Evolutionary conservation across 2,329 filamentous ascomycete genomes (phyloP).

Genomic region (Calonectria pseudoreteaudii): DNA sequence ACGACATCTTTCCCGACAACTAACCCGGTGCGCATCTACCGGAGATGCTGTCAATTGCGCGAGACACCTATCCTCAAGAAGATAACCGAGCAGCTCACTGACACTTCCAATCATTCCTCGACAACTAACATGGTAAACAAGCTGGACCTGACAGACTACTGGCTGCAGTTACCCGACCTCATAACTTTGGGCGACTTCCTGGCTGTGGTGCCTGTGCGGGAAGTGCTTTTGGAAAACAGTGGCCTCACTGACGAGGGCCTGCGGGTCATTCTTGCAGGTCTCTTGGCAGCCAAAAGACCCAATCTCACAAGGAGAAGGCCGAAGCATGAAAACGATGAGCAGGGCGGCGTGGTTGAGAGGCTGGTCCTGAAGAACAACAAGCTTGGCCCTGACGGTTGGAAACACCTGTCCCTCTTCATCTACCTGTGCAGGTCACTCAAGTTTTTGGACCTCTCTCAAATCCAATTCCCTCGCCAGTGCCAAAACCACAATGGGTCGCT

Average conservation of each 20-base stretch:
- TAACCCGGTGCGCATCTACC: slow-evolving; percentile 92
- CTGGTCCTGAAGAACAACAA: slow-evolving; percentile 93
- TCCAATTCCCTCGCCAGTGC: slow-evolving; percentile 74
- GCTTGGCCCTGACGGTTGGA: slow-evolving; percentile 89
- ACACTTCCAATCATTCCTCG: slow-evolving; percentile 72
- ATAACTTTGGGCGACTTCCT: slow-evolving; percentile 93
- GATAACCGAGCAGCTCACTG: slow-evolving; percentile 87
- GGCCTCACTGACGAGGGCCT: slow-evolving; percentile 89
- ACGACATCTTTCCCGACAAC: slow-evolving; percentile 74
- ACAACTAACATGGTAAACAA: slow-evolving; percentile 82
- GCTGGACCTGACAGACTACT: slow-evolving; percentile 86
- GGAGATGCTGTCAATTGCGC: slow-evolving; percentile 91
- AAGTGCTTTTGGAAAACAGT: slow-evolving; percentile 87
- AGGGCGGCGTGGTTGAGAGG: slow-evolving; percentile 84
- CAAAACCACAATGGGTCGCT: slow-evolving; percentile 46
- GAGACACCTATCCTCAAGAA: slow-evolving; percentile 94
- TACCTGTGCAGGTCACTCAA: slow-evolving; percentile 91
- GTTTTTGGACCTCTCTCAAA: slow-evolving; percentile 86
- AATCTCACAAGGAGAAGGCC: slow-evolving; percentile 65
- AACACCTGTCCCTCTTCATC: slow-evolving; percentile 87
- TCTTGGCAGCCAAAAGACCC: slow-evolving; percentile 82
- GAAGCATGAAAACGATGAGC: slow-evolving; percentile 55
- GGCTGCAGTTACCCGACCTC: slow-evolving; percentile 85
- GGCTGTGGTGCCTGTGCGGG: slow-evolving; percentile 90
- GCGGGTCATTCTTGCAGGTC: slow-evolving; percentile 85